Conservation (phyloP, 441 rosid genomes). For the Adansonia rubrostipa region DNA sequence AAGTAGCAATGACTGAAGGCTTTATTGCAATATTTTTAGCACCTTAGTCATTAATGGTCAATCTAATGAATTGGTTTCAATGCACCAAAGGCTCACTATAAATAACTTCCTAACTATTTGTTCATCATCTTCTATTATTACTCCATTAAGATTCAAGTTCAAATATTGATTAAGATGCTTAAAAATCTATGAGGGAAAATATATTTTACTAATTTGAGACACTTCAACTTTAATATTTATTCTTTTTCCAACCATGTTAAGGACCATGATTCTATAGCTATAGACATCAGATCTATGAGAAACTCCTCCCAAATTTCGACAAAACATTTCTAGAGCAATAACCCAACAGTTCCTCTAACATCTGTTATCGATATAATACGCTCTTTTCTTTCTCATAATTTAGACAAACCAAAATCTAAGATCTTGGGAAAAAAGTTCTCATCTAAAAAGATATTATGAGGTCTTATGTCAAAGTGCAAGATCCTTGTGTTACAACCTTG, state of each 20-base stretch:
- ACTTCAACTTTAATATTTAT: slow-evolving; percentile 3
- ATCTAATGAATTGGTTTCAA: slow-evolving; percentile 37
- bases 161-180: slow-evolving; percentile 24
- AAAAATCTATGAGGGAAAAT: slow-evolving; percentile 32
- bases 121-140: slow-evolving; percentile 25
- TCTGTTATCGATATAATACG: slow-evolving; percentile 35
- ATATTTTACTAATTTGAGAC: slow-evolving; percentile 22
- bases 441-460: slow-evolving; percentile 26
- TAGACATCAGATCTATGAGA: slow-evolving; percentile 44
- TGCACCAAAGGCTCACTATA: slow-evolving; percentile 45
- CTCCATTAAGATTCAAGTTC: neutral
- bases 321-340: slow-evolving; percentile 44
- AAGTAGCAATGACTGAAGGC: neutral
- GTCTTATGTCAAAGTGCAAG: slow-evolving; percentile 1
- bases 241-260: slow-evolving; percentile 38
- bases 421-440: slow-evolving; percentile 45
- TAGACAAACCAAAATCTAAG: slow-evolving; percentile 50
- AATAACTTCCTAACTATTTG: slow-evolving; percentile 32
- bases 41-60: slow-evolving; percentile 42
- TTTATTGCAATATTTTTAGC: slow-evolving; percentile 35
- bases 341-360: slow-evolving; percentile 40
- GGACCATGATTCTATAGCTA: slow-evolving; percentile 49
- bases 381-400: slow-evolving; percentile 38
- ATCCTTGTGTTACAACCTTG: slow-evolving; percentile 29
- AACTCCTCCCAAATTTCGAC: slow-evolving; percentile 35